phyloP scores from a whole-genome alignment of 305 asterid species.

The Fraxinus albicans region DNA sequence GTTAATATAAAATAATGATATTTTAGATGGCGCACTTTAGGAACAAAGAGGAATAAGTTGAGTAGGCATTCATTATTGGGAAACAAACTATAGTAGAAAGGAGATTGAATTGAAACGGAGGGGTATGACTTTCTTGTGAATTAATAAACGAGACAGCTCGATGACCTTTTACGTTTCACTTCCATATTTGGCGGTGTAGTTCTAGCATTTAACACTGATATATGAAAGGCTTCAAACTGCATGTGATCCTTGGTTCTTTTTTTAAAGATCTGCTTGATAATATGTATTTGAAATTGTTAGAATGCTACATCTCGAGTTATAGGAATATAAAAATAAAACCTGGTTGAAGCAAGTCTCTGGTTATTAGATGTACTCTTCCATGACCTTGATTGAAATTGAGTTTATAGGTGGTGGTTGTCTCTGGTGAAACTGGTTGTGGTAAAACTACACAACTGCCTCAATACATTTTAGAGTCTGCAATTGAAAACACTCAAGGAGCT shows the following conservation, averaged over 20 bases:
- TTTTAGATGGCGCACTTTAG: background rate
- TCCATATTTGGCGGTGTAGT: background rate
- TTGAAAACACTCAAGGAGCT: constrained; percentile 74
- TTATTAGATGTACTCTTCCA: constrained; percentile 4
- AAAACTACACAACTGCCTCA: constrained; percentile 95
- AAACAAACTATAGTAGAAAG: background rate
- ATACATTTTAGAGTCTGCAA: constrained; percentile 82
- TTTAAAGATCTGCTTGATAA: background rate
- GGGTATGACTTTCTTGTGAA: background rate
- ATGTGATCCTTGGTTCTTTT: background rate
- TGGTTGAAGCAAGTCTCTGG: constrained; percentile 8
- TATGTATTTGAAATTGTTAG: background rate
- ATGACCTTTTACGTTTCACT: background rate
- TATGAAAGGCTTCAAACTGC: background rate
- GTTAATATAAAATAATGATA: background rate
- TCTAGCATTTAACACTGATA: background rate
- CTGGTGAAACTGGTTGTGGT: constrained; percentile 97
- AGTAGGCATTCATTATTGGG: background rate
- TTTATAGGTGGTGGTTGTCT: constrained; percentile 81
- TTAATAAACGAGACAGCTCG: background rate
- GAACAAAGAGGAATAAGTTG: background rate
- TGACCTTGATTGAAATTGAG: constrained; percentile 21
- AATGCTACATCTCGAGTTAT: constrained; percentile 3
- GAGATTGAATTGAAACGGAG: background rate
- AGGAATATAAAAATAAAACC: background rate